These are phyloP conservation scores for Petasospora rhodanensis DNA, from an alignment of 1,139 yeast genomes.

Conservation along the genomic window DNA sequence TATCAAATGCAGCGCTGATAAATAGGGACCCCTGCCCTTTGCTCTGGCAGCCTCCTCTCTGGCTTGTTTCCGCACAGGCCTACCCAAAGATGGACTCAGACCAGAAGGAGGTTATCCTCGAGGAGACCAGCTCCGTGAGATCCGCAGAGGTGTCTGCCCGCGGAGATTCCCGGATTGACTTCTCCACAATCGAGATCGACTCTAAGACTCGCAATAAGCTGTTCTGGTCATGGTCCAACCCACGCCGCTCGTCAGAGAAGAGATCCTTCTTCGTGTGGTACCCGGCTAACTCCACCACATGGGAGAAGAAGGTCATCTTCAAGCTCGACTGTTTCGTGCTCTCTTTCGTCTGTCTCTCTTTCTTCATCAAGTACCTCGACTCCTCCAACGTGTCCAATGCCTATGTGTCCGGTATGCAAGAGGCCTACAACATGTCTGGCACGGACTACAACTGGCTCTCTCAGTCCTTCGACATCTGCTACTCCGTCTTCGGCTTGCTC, in stretches of 20 bases:
- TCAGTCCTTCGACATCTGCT: constrained; percentile 51
- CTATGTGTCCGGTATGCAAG: constrained; percentile 44
- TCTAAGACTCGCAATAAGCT: constrained; percentile 5
- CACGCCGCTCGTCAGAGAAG: constrained; percentile 3
- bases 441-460: constrained; percentile 46
- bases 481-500: constrained; percentile 45
- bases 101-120: too few relatives aligned
- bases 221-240: constrained; percentile 9
- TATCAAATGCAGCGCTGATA: too few relatives aligned
- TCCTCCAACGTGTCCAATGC: constrained; percentile 35
- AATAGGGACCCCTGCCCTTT: too few relatives aligned
- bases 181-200: constrained; percentile 5
- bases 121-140: too few relatives aligned
- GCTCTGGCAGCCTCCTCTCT: too few relatives aligned
- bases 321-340: constrained; percentile 38
- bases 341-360: constrained; percentile 33
- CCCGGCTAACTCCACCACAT: constrained; percentile 35
- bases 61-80: too few relatives aligned
- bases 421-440: constrained; percentile 25
- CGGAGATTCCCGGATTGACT: too few relatives aligned
- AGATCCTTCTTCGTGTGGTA: constrained; percentile 31
- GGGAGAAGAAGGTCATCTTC: constrained; percentile 29
- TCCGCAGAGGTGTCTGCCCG: too few relatives aligned
- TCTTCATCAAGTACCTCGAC: constrained; percentile 53
- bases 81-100: too few relatives aligned